A percentile compares a stretch with the other conserved stretches of the same genome.
phyloP scores from a whole-genome alignment of 257 asterid species.

The Anisodus tanguticus region DNA sequence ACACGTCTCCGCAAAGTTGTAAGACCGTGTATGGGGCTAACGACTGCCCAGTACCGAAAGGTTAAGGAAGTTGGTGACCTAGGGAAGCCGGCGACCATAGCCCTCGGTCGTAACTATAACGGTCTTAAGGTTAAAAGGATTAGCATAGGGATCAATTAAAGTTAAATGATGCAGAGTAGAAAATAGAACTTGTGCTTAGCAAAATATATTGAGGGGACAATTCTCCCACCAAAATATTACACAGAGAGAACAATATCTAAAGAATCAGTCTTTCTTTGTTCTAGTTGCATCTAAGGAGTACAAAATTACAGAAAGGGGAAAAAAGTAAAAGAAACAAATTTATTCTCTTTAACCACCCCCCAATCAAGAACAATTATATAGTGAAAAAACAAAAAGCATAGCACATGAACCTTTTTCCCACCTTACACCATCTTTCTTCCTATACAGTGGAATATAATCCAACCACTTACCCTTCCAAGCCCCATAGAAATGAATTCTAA shows the following conservation, averaged over 20 bases:
- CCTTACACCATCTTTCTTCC: conserved; percentile 55
- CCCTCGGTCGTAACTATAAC: too few species aligned
- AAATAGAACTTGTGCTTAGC: conserved; percentile 27
- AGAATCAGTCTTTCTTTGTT: conserved; percentile 49
- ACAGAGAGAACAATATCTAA: conserved; percentile 36
- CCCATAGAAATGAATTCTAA: conserved; percentile 33
- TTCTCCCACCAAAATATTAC: conserved; percentile 35
- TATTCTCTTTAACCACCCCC: conserved; percentile 64
- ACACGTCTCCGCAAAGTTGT: too few species aligned
- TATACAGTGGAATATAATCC: conserved; percentile 53
- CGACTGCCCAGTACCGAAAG: too few species aligned
- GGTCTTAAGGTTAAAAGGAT: neutral
- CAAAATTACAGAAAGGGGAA: conserved; percentile 50
- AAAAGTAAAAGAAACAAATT: conserved; percentile 71
- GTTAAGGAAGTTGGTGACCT: too few species aligned
- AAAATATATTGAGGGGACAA: conserved; percentile 35
- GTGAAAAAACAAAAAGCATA: conserved; percentile 41
- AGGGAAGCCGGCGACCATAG: too few species aligned
- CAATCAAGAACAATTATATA: conserved; percentile 47
- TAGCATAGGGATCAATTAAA: neutral
- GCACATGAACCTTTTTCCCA: conserved; percentile 45
- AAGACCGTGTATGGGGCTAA: too few species aligned
- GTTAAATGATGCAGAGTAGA: neutral
- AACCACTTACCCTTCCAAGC: conserved; percentile 40
- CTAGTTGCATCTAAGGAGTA: conserved; percentile 43